Conservation (phyloP, 78 protist species). For the Diacronema lutheri region DNA sequence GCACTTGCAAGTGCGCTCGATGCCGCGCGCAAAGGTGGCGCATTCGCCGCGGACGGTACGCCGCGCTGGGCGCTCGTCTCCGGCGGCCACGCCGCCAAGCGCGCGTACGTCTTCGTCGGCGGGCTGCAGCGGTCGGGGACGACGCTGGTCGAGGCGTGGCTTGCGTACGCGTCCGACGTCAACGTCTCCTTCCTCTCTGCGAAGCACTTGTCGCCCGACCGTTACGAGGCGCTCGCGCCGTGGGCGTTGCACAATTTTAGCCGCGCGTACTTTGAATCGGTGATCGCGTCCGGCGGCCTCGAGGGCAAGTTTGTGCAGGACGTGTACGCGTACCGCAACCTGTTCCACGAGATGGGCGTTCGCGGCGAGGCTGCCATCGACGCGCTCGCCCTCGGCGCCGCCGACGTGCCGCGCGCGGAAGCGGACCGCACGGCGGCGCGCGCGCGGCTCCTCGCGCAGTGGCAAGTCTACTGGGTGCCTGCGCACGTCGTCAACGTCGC, state of each 20-base stretch:
- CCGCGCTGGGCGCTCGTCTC: no score
- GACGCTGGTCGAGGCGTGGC: background rate
- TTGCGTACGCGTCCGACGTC: background rate
- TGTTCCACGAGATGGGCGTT: background rate
- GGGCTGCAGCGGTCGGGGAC: slow-evolving; percentile 27
- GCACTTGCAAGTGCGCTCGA: no score
- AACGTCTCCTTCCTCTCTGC: background rate
- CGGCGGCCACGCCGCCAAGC: no score
- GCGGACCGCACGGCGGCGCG: no score
- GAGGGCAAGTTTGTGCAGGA: slow-evolving; percentile 18
- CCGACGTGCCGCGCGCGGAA: no score
- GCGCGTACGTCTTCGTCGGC: slow-evolving; percentile 3
- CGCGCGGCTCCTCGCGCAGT: background rate
- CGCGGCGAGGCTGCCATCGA: no score
- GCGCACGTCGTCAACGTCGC: no score
- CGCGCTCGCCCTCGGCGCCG: no score
- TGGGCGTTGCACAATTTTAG: background rate
- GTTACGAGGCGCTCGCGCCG: background rate
- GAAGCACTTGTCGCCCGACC: background rate
- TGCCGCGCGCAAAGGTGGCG: no score
- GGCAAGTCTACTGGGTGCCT: background rate
- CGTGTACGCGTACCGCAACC: slow-evolving; percentile 1
- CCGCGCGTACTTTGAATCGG: background rate
- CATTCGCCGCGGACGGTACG: no score
- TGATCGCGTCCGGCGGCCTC: background rate